Evolutionary conservation across 1,284 basidiomycete species (phyloP).

Genomic region (Trichosporon asahii): DNA sequence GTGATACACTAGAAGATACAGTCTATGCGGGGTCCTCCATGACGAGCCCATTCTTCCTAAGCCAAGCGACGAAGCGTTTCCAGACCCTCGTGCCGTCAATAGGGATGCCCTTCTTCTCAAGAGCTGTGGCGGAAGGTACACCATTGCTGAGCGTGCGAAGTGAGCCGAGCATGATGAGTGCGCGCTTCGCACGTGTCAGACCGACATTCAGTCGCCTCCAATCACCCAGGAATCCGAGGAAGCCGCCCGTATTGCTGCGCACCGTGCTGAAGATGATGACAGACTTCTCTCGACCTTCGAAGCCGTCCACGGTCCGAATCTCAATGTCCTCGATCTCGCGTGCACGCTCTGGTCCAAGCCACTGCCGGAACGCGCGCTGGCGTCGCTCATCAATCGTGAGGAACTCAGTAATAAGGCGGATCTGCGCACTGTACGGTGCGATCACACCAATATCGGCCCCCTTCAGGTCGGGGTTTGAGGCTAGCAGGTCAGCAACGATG

Average conservation of each 20-base stretch:
- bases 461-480: slow-evolving; percentile 65
- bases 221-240: slow-evolving; percentile 88
- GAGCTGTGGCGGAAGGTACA: slow-evolving; percentile 24
- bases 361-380: slow-evolving; percentile 56
- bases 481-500: slow-evolving; percentile 71
- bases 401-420: slow-evolving; percentile 64
- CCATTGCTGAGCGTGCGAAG: slow-evolving; percentile 61
- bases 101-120: slow-evolving; percentile 30
- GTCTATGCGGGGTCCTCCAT: slow-evolving; percentile 25
- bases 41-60: slow-evolving; percentile 33
- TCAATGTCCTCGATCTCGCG: slow-evolving; percentile 66
- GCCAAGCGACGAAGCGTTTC: slow-evolving; percentile 38
- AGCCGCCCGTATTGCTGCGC: slow-evolving; percentile 67
- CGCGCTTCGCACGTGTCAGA: slow-evolving; percentile 76
- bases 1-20: slow-evolving; percentile 2
- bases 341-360: slow-evolving; percentile 64
- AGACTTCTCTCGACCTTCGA: slow-evolving; percentile 88
- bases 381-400: slow-evolving; percentile 52
- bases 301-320: slow-evolving; percentile 86
- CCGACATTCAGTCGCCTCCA: slow-evolving; percentile 81
- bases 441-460: slow-evolving; percentile 81
- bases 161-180: slow-evolving; percentile 75
- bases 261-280: slow-evolving; percentile 88
- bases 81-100: slow-evolving; percentile 41
- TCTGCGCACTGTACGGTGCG: slow-evolving; percentile 79